Evolutionary conservation across 2,329 filamentous ascomycete genomes (phyloP).

Genomic region (Fusarium acutatum): DNA sequence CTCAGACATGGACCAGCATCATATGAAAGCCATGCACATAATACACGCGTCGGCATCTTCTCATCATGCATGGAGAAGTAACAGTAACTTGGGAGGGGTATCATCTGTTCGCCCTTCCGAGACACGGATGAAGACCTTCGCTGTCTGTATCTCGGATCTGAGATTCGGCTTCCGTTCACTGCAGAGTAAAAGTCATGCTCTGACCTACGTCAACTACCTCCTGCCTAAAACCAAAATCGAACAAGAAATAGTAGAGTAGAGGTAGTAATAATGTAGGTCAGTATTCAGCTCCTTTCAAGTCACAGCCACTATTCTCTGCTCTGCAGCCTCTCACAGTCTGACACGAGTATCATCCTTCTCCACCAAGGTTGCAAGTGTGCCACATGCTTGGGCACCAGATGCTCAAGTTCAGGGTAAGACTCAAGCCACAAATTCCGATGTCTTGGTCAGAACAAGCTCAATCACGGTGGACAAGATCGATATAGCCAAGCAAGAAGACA

Average conservation of each 20-base stretch:
- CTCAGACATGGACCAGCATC: conserved; percentile 17
- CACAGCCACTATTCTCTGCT: conserved; percentile 30
- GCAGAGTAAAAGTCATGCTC: background rate
- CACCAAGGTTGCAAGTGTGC: conserved; percentile 33
- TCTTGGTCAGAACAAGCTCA: conserved; percentile 4
- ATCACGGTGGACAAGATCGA: conserved; percentile 6
- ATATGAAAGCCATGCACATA: conserved; percentile 8
- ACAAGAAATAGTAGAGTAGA: background rate
- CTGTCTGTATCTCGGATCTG: conserved; percentile 10
- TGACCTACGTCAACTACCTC: conserved; percentile 9
- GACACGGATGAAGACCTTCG: background rate
- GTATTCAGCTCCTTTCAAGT: conserved; percentile 14
- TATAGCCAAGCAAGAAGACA: conserved; percentile 2
- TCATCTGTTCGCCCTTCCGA: conserved; percentile 21
- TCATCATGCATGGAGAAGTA: background rate
- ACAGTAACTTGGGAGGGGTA: conserved; percentile 6
- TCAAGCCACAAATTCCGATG: conserved; percentile 17
- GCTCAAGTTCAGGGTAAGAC: conserved; percentile 6
- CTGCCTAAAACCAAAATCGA: conserved; percentile 2
- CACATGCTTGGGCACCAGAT: conserved; percentile 31
- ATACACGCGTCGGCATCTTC: background rate
- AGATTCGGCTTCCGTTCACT: conserved; percentile 28
- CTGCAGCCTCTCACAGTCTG: conserved; percentile 45
- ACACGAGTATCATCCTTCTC: conserved; percentile 41
- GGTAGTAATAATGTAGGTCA: background rate